phyloP scores from a whole-genome alignment of 1,284 basidiomycete genomes.

The Ceratobasidium sp. region DNA sequence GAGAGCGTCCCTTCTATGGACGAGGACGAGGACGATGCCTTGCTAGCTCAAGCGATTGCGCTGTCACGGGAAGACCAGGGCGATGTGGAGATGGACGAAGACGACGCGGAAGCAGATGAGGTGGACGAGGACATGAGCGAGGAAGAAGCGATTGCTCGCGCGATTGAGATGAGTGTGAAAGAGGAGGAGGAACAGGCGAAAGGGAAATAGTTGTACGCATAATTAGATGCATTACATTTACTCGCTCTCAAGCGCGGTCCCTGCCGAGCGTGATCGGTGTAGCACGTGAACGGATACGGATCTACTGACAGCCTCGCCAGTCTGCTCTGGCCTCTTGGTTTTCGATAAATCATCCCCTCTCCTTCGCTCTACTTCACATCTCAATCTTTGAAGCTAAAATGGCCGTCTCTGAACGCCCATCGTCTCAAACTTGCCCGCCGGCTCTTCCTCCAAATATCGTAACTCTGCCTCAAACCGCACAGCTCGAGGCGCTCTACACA shows the following conservation, averaged over 20 bases:
- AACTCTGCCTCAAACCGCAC: slow-evolving; percentile 85
- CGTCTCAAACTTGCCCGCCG: slow-evolving; percentile 55
- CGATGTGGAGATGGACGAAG: slow-evolving; percentile 47
- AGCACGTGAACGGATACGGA: slow-evolving; percentile 42
- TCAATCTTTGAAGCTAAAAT: background rate
- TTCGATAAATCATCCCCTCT: background rate
- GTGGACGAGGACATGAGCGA: slow-evolving; percentile 49
- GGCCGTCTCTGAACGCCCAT: slow-evolving; percentile 30
- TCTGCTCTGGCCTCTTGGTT: background rate
- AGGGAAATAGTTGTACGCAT: slow-evolving; percentile 41
- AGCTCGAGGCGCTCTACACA: slow-evolving; percentile 95
- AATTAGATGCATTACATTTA: slow-evolving; percentile 16
- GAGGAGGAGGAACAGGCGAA: slow-evolving; percentile 53
- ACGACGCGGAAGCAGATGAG: slow-evolving; percentile 46
- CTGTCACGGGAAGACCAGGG: slow-evolving; percentile 49
- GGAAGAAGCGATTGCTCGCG: slow-evolving; percentile 66
- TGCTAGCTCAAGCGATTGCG: slow-evolving; percentile 51
- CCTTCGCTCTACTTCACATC: background rate
- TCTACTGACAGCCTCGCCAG: slow-evolving; percentile 27
- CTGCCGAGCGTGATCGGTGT: slow-evolving; percentile 23
- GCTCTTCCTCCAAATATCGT: slow-evolving; percentile 80
- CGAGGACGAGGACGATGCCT: slow-evolving; percentile 50
- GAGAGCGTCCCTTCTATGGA: slow-evolving; percentile 47
- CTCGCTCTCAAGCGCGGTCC: background rate
- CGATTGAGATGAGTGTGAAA: slow-evolving; percentile 70